Evolutionary conservation across 1,284 basidiomycete genomes (phyloP).

Genomic region (Cryptococcus neoformans): DNA sequence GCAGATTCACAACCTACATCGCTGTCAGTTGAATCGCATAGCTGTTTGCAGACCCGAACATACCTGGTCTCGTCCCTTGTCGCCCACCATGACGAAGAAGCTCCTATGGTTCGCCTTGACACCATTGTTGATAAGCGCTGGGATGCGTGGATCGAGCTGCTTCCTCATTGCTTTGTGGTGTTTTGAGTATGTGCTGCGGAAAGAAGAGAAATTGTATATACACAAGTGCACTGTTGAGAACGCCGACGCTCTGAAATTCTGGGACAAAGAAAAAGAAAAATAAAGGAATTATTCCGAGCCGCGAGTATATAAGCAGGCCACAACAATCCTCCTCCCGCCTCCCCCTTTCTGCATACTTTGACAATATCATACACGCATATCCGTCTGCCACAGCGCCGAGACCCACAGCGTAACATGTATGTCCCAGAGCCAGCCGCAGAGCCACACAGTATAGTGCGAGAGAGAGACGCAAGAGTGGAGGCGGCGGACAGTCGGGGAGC

Average conservation of each 20-base stretch:
- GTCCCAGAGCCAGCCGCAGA: no score
- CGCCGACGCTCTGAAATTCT: not conserved
- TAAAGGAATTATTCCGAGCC: not conserved
- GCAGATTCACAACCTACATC: constrained; percentile 83
- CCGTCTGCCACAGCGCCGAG: no score
- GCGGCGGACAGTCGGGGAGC: no score
- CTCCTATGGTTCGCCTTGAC: constrained; percentile 89
- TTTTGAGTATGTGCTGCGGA: not conserved
- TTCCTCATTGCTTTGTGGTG: constrained; percentile 46
- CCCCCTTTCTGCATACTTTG: not conserved
- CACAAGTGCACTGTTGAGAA: no score
- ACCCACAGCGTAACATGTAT: no score
- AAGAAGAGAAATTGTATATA: not conserved
- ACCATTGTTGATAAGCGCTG: constrained; percentile 88
- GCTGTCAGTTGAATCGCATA: not conserved
- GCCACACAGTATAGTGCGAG: no score
- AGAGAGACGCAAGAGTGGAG: no score
- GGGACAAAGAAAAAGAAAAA: constrained; percentile 3
- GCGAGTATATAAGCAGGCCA: constrained; percentile 1
- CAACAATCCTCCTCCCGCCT: not conserved
- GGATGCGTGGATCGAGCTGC: constrained; percentile 83
- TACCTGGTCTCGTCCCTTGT: constrained; percentile 89
- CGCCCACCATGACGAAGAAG: constrained; percentile 96
- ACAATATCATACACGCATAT: no score
- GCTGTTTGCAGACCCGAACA: constrained; percentile 15